Evolutionary conservation across 1,284 basidiomycete species (phyloP).

Genomic region (Moesziomyces globuligerus): DNA sequence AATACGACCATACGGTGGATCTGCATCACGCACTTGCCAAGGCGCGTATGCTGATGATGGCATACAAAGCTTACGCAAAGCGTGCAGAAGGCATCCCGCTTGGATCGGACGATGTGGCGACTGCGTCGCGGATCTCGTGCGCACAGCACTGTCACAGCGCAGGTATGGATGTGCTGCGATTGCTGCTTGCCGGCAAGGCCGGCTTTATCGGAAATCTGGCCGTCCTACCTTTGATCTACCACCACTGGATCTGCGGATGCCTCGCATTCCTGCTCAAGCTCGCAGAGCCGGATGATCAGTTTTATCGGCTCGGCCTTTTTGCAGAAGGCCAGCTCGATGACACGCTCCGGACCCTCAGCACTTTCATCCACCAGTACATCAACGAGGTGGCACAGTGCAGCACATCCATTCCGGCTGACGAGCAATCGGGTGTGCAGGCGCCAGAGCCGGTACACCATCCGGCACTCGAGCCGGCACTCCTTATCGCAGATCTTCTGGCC

Average conservation of each 20-base stretch:
- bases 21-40: slow-evolving; percentile 18
- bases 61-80: slow-evolving; percentile 5
- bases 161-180: slow-evolving; percentile 13
- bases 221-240: slow-evolving; percentile 21
- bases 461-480: slow-evolving; percentile 14
- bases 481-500: slow-evolving; percentile 8
- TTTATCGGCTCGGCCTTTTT: slow-evolving; percentile 15
- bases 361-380: slow-evolving; percentile 13
- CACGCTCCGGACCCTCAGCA: background rate
- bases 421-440: background rate
- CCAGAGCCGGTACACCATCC: slow-evolving; percentile 15
- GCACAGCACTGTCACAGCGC: slow-evolving; percentile 2
- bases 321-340: slow-evolving; percentile 13
- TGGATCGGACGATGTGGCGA: background rate
- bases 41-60: slow-evolving; percentile 5
- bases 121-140: background rate
- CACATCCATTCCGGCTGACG: slow-evolving; percentile 3
- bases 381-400: slow-evolving; percentile 10
- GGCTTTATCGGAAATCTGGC: slow-evolving; percentile 9
- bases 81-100: background rate
- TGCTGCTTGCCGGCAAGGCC: background rate
- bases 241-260: slow-evolving; percentile 16
- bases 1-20: slow-evolving; percentile 17
- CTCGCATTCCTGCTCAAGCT: slow-evolving; percentile 14
- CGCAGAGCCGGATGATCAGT: slow-evolving; percentile 5